Percentiles rank a stretch among this genome's conserved stretches.
Conservation (phyloP, 2,329 filamentous ascomycete species). For the Bimuria novae-zelandiae region DNA sequence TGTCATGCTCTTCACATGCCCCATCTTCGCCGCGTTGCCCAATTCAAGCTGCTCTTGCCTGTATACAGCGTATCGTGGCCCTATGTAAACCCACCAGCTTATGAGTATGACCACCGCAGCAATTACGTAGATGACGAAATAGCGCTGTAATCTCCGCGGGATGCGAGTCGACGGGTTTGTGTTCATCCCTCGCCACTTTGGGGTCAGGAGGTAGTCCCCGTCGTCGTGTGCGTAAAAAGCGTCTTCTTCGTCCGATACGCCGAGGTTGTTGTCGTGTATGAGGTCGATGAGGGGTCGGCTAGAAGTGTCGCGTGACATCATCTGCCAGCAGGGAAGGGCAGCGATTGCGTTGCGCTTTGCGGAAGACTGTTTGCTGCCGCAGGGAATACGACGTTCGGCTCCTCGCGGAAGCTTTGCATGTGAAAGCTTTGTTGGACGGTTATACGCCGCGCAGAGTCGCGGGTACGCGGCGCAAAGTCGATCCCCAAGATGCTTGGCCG, state of each 20-base stretch:
- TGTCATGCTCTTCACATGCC: conserved; percentile 54
- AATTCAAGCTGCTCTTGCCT: conserved; percentile 43
- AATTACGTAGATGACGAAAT: conserved; percentile 38
- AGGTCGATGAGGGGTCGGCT: conserved; percentile 37
- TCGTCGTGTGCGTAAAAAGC: conserved; percentile 44
- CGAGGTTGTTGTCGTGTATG: conserved; percentile 35
- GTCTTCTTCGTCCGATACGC: conserved; percentile 48
- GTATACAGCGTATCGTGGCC: conserved; percentile 43
- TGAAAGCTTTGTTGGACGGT: too few relatives aligned
- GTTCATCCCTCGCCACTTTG: conserved; percentile 38
- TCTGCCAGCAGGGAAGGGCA: background rate
- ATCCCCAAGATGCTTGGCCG: too few relatives aligned
- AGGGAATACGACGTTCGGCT: too few relatives aligned
- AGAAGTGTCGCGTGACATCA: conserved; percentile 20
- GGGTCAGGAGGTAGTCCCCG: conserved; percentile 35
- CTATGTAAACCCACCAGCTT: conserved; percentile 44
- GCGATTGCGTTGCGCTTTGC: background rate
- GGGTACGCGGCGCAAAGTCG: too few relatives aligned
- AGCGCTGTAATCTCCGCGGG: conserved; percentile 43
- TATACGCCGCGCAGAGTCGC: too few relatives aligned
- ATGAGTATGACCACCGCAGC: conserved; percentile 36
- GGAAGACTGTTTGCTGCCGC: background rate
- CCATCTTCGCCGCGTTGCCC: conserved; percentile 27
- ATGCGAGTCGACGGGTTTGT: conserved; percentile 32
- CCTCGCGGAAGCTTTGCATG: background rate